Conservation (phyloP, 352 stramenopile species). For the Globisporangium spiculum region DNA sequence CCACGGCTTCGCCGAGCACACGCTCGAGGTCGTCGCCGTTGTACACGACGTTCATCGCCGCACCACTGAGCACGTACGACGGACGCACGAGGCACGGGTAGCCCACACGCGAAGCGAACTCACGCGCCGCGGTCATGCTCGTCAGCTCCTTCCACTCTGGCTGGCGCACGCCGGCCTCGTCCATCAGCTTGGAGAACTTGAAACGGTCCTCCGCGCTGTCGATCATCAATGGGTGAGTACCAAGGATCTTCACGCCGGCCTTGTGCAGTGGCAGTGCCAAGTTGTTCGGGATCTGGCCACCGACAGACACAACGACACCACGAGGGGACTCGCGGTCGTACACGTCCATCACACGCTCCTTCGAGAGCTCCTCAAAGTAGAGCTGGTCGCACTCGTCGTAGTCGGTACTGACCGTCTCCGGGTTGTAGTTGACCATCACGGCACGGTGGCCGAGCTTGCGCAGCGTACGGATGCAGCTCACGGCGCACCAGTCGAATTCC, state of each 20-base stretch:
- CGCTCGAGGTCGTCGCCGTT: conserved; percentile 88
- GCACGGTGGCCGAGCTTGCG: conserved; percentile 80
- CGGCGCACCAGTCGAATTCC: conserved; percentile 97
- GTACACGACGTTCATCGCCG: conserved; percentile 98
- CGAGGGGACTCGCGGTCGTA: conserved; percentile 87
- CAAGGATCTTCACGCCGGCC: conserved; percentile 78
- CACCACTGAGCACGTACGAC: conserved; percentile 97
- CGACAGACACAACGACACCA: conserved; percentile 93
- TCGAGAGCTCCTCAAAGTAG: conserved; percentile 97
- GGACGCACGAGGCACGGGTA: conserved; percentile 97
- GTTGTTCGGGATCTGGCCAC: conserved; percentile 97
- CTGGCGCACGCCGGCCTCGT: conserved; percentile 90
- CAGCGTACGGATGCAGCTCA: conserved; percentile 93
- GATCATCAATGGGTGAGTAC: conserved; percentile 90
- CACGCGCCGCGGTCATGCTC: conserved; percentile 78
- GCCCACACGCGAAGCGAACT: conserved; percentile 92
- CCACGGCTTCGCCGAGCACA: conserved; percentile 90
- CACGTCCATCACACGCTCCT: conserved; percentile 94
- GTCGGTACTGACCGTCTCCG: conserved; percentile 96
- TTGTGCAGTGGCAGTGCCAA: conserved; percentile 91
- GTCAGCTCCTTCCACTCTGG: conserved; percentile 88
- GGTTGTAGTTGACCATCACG: conserved; percentile 97
- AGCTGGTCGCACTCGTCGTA: conserved; percentile 97
- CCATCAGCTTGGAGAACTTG: conserved; percentile 96
- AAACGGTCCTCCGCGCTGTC: conserved; percentile 93